A percentile compares a stretch with the other conserved stretches of the same genome.
Conservation (phyloP, 2,329 filamentous ascomycete species). For the Proliferodiscus dingleyae region DNA sequence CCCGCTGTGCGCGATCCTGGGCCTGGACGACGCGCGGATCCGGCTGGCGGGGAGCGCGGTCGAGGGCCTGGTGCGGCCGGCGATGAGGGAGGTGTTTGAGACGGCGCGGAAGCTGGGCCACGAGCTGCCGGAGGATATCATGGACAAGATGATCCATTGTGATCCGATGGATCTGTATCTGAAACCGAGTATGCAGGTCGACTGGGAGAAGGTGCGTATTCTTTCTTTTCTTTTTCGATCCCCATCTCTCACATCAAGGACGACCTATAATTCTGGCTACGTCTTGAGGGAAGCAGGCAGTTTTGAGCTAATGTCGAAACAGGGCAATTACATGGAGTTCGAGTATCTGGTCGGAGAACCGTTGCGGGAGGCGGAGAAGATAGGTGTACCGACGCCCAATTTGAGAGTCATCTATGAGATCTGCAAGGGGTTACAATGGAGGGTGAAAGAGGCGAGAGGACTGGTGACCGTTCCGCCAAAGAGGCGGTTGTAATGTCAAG, state of each 20-base stretch:
- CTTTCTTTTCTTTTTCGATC: no score
- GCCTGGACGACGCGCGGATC: constrained; percentile 17
- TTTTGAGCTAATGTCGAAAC: constrained; percentile 1
- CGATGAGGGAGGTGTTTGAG: constrained; percentile 22
- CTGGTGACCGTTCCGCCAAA: constrained; percentile 24
- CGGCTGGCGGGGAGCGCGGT: constrained; percentile 24
- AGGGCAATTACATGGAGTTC: constrained; percentile 50
- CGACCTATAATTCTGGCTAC: no score
- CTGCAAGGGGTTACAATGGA: constrained; percentile 44
- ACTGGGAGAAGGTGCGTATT: background rate
- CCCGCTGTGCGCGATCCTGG: constrained; percentile 16
- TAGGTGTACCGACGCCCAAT: constrained; percentile 45
- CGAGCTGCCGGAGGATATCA: constrained; percentile 19
- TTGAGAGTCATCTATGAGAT: constrained; percentile 49
- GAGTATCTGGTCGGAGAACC: constrained; percentile 52
- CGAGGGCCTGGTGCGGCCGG: constrained; percentile 20
- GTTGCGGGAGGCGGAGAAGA: constrained; percentile 42
- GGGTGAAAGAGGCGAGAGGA: constrained; percentile 36
- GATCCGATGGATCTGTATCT: constrained; percentile 44
- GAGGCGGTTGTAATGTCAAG: constrained; percentile 3
- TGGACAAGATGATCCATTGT: constrained; percentile 36
- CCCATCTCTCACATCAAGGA: no score
- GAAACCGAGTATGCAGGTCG: constrained; percentile 38
- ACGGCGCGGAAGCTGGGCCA: constrained; percentile 18
- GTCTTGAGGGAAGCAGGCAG: no score